Percentiles rank a stretch among this genome's conserved stretches.
Conservation (phyloP, 306 rosid species). For the Gastrolobium villosum region DNA sequence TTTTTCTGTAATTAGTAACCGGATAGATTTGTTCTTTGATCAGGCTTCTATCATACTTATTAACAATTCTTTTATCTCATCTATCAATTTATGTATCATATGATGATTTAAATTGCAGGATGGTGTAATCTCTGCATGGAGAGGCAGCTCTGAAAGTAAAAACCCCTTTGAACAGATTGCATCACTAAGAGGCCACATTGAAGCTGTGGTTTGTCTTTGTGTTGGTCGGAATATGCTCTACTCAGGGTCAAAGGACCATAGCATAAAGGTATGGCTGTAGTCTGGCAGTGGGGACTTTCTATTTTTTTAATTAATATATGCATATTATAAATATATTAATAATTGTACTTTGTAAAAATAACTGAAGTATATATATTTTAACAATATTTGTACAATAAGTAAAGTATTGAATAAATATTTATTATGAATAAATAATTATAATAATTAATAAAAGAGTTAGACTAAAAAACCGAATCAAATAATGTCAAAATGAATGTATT, state of each 20-base stretch:
- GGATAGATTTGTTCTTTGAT: background rate
- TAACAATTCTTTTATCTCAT: background rate
- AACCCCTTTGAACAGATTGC: constrained; percentile 47
- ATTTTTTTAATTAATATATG: too few species aligned
- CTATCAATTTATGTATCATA: background rate
- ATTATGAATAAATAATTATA: too few species aligned
- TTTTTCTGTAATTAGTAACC: background rate
- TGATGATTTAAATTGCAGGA: constrained; percentile 44
- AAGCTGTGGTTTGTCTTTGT: constrained; percentile 41
- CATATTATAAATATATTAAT: too few species aligned
- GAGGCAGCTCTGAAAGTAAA: constrained; percentile 20
- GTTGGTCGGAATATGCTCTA: constrained; percentile 50
- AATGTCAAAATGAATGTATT: background rate
- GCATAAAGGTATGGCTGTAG: constrained; percentile 49
- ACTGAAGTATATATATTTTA: too few species aligned
- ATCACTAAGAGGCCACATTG: constrained; percentile 51
- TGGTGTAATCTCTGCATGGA: constrained; percentile 56
- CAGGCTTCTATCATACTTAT: background rate
- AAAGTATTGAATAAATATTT: too few species aligned
- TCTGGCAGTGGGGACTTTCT: background rate
- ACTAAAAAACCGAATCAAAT: too few species aligned
- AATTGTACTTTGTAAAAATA: too few species aligned
- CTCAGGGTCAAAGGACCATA: constrained; percentile 59
- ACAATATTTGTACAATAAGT: too few species aligned
- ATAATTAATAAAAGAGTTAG: too few species aligned